Base-by-base conservation (phyloP, 2,329 filamentous ascomycete genomes). In the Scedosporium boydii region DNA sequence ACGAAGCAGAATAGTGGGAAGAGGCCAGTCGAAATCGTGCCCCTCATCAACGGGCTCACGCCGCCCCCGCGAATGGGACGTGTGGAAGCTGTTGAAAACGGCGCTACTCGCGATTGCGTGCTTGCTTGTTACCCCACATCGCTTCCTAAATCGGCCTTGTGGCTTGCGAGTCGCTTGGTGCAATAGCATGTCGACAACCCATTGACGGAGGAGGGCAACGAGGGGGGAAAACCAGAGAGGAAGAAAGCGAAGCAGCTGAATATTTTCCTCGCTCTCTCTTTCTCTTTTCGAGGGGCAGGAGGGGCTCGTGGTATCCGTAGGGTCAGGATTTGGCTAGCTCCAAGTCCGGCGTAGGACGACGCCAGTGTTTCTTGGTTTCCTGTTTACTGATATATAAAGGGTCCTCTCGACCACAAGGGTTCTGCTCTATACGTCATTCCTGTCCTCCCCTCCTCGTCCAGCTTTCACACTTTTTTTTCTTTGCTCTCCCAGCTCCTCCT, bases 101-200 rank as follows among this genome's bases (percentile, higher is more conserved):
- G 59, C 58, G 34, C 58, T 46, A 46, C 66, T 66, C 67, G 55
- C 67, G 68, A 74, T 73, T 68, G 70, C 72, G 72, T 73, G 71
- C 71, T 74, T 64, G 63, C 64, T 46, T 57, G 62, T 66, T 67
- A 68, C 68, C 68, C 70, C 71, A 70, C 67, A 70, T 65, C n/a
- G 58, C 63, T 68, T 65, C 69, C 68, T 66, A 67, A 69, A 66
- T 64, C 65, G 66, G 66, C 62, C 23, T 14, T 53, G 48, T 53
- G 48, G 48, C 48, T 53, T 53, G 48, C n/a, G 9, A 53, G 48
- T 12, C 18, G n/a, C 21, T 53, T 53, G 48, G 48, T 26, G n/a
- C 21, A 26, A 53, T 21, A 12, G 23, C 21, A 23, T 53, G 48
- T 53, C 21, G 21, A 23, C 21, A 53, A 53, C 48, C 48, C 21